Evolutionary conservation across 1,284 basidiomycete genomes (phyloP), one percentile per base, ranked within the genome.

Genomic region (Ustilago hordei): DNA sequence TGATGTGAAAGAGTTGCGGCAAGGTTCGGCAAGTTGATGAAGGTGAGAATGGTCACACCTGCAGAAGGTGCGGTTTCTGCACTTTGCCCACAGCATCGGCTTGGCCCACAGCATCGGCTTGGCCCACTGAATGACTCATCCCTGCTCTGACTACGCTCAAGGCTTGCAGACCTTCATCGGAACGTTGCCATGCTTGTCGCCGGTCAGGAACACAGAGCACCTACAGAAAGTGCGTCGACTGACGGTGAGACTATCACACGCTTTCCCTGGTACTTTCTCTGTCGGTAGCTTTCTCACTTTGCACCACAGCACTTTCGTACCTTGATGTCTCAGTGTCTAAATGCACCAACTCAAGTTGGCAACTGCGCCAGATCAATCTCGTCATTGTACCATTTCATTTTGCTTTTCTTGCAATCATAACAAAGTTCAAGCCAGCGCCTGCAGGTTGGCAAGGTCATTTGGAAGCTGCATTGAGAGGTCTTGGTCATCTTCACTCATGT

Each of bases 31-130:
- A 17, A 41, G 6, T 41, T 13, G 39, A 32, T 15, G 8, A 32
- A 43, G 28, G 54, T 54, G 50, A 61, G 23, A 54, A 17, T 31
- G 50, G 31, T 54, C 39, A 34, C 43, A 31, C 39, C 50, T 23
- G 13, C 15, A 13, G 15, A 34, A 23, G 39, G 38, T 4, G 28
- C 32, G 47, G 19, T 28, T 43, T 13, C 55, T 31, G 52, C 52
- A 35, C 52, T 54, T 36, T 17, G 3, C n/a, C 32, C 15, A 57
- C n/a, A 45, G 7, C 43, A 12, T 4, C 15, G 43, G 3, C 43
- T 19, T 5, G 7, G 43, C 17, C 43, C 19, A 19, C 17, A 45
- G 43, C 11, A 15, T 45, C 43, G 43, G 43, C n/a, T 45, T 19
- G 19, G n/a, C 43, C 43, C n/a, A 45, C 19, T 11, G 11, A 23